These are phyloP conservation scores for Kodamaea suecica DNA, from an alignment of 1,139 yeast genomes.

Conservation along the genomic window DNA sequence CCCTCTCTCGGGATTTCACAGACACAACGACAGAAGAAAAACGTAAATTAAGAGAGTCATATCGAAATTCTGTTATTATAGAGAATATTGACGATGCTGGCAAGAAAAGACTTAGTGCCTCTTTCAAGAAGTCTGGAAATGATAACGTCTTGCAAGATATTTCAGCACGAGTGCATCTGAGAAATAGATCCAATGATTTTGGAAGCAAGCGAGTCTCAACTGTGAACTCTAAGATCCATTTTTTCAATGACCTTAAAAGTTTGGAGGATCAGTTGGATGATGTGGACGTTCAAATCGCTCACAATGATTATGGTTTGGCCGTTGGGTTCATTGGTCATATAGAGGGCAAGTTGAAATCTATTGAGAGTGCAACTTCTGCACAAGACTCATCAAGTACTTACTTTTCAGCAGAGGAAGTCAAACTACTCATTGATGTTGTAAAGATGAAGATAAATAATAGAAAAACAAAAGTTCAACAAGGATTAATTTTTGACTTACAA, in stretches of 20 bases:
- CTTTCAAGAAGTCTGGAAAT: conserved; percentile 31
- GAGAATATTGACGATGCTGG: conserved; percentile 27
- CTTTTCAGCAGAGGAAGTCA: conserved; percentile 28
- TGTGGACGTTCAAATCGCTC: conserved; percentile 63
- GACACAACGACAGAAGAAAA: conserved; percentile 30
- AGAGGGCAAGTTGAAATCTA: conserved; percentile 29
- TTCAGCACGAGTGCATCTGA: conserved; percentile 53
- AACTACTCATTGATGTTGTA: conserved; percentile 37
- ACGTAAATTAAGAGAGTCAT: conserved; percentile 39
- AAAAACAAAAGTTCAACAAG: conserved; percentile 35
- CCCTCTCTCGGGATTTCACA: conserved; percentile 7
- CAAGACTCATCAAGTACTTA: conserved; percentile 5
- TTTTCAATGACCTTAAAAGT: conserved; percentile 45
- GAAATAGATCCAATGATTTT: conserved; percentile 52
- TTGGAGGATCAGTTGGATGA: conserved; percentile 65
- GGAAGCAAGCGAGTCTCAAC: conserved; percentile 13
- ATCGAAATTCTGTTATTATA: conserved; percentile 35
- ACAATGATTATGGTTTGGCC: conserved; percentile 53
- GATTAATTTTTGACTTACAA: conserved; percentile 38
- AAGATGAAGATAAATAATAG: conserved; percentile 38
- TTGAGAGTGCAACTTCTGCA: conserved; percentile 14
- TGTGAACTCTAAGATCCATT: conserved; percentile 24
- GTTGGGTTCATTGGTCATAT: conserved; percentile 50
- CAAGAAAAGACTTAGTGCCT: conserved; percentile 27
- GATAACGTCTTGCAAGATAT: conserved; percentile 50